Percentiles rank a stretch among this genome's conserved stretches.
Evolutionary conservation across 768 basidiomycete genomes (phyloP).

Genomic region (Lactarius sp.): DNA sequence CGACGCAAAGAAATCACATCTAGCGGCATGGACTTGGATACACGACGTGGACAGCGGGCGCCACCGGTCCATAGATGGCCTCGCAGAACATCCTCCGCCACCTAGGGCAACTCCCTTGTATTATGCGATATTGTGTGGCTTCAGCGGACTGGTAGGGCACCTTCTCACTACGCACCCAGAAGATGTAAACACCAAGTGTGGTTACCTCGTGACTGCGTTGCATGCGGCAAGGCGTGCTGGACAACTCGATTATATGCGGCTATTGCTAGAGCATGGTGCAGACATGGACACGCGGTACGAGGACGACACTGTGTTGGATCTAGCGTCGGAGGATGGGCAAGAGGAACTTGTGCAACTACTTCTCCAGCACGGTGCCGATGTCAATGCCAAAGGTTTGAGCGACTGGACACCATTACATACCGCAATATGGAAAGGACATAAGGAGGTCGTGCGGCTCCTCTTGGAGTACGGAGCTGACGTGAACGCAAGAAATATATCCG

Average conservation of each 20-base stretch:
- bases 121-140: background rate
- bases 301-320: background rate
- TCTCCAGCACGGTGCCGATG: background rate
- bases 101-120: background rate
- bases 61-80: fast-evolving
- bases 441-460: background rate
- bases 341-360: background rate
- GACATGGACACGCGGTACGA: background rate
- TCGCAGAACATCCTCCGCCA: background rate
- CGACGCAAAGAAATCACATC: background rate
- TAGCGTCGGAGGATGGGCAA: background rate
- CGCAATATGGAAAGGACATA: background rate
- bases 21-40: background rate
- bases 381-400: background rate
- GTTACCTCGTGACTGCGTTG: background rate
- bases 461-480: background rate
- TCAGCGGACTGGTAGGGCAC: background rate
- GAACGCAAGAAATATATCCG: background rate
- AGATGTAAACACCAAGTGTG: background rate
- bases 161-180: background rate
- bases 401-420: background rate
- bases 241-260: background rate
- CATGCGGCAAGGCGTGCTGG: background rate
- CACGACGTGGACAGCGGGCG: background rate
- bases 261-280: background rate